phyloP scores from a whole-genome alignment of 257 asterid genomes.

The Solanum acaule region DNA sequence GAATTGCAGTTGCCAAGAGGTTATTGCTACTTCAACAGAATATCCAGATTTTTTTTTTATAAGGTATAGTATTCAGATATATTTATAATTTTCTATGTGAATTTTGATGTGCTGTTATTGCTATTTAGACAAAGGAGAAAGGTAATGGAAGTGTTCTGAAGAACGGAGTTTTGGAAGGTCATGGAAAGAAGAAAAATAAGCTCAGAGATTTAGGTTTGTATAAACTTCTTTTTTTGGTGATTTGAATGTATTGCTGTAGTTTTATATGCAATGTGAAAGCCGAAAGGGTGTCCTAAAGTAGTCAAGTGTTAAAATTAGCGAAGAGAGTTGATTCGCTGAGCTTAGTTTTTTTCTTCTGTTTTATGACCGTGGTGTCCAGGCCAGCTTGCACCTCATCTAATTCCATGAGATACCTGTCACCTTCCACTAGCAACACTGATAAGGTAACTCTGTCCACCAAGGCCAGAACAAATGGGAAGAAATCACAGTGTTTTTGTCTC shows the following conservation, averaged over 20 bases:
- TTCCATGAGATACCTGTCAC: neutral
- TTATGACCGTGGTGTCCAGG: neutral
- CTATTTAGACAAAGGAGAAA: conserved; percentile 31
- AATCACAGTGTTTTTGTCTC: neutral
- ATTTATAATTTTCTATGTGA: neutral
- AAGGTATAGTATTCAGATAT: neutral
- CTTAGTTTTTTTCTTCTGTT: neutral
- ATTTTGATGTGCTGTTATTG: conserved; percentile 1
- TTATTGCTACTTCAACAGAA: conserved; percentile 1
- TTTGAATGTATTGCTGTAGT: neutral
- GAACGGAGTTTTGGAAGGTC: conserved; percentile 8
- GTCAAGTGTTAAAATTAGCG: neutral
- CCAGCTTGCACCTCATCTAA: neutral
- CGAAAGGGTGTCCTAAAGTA: neutral
- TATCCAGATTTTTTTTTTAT: neutral
- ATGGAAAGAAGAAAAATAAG: conserved; percentile 24
- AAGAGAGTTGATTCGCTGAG: neutral
- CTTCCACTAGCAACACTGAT: neutral
- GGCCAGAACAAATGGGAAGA: neutral
- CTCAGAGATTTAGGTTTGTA: conserved; percentile 36
- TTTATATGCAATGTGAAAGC: neutral
- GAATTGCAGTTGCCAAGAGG: conserved; percentile 62
- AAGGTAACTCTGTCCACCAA: neutral
- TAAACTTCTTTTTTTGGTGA: neutral
- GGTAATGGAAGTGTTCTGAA: conserved; percentile 12